A percentile compares a stretch with the other conserved stretches of the same genome.
Evolutionary conservation across 1,139 yeast genomes (phyloP).

Genomic region (Kluyveromyces marxianus): DNA sequence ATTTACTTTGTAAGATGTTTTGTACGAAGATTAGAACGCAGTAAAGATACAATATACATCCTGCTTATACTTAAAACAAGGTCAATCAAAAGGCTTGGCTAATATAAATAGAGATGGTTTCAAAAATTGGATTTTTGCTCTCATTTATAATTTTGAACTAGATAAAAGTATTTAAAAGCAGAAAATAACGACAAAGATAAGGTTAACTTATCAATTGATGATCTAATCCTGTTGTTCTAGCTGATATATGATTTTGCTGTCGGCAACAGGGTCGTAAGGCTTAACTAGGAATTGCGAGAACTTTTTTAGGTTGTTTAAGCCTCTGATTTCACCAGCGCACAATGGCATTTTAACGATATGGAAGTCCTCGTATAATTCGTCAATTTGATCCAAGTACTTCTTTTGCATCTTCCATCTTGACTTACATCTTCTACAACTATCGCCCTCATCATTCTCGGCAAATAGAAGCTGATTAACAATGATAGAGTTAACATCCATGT

Average conservation of each 20-base stretch:
- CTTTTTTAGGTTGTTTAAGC: constrained; percentile 71
- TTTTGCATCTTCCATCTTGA: constrained; percentile 94
- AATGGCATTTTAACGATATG: constrained; percentile 93
- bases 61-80: too few species aligned
- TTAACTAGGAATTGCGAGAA: constrained; percentile 63
- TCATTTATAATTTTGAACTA: too few species aligned
- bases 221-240: constrained; percentile 43
- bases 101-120: too few species aligned
- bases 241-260: constrained; percentile 54
- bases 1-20: too few species aligned
- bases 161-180: too few species aligned
- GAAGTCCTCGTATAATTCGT: constrained; percentile 88
- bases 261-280: constrained; percentile 62
- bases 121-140: too few species aligned
- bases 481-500: constrained; percentile 93
- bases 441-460: constrained; percentile 57
- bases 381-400: constrained; percentile 90
- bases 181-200: too few species aligned
- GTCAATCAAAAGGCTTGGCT: too few species aligned
- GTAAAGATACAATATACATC: too few species aligned
- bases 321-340: constrained; percentile 89
- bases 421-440: constrained; percentile 78
- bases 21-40: too few species aligned
- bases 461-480: constrained; percentile 88
- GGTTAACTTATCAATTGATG: not conserved